Conservation (phyloP, 1,284 basidiomycete genomes). For the Boletus semigastroideus region DNA sequence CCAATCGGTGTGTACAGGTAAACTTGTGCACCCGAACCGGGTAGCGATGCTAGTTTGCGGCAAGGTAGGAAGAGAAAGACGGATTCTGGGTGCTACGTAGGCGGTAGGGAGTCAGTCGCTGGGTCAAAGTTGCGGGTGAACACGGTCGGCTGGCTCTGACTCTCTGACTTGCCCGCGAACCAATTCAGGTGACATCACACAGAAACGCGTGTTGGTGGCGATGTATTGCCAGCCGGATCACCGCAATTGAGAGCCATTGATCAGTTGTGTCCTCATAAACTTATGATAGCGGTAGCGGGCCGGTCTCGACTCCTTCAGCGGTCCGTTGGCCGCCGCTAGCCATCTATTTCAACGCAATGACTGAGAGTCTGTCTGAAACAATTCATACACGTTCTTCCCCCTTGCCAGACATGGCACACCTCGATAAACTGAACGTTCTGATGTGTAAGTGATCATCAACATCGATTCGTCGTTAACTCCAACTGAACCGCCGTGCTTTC, state of each 20-base stretch:
- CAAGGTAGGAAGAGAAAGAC: conserved; percentile 5
- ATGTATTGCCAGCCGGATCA: conserved; percentile 18
- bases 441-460: conserved; percentile 56
- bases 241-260: no score
- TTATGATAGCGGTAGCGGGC: no score
- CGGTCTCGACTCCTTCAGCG: no score
- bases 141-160: conserved; percentile 5
- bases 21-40: conserved; percentile 5
- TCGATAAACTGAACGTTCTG: conserved; percentile 60
- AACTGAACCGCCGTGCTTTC: conserved; percentile 1
- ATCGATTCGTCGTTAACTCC: neutral
- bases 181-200: conserved; percentile 32
- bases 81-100: conserved; percentile 15
- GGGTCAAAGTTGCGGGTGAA: conserved; percentile 11
- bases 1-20: conserved; percentile 17
- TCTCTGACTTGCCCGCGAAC: conserved; percentile 5
- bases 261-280: neutral
- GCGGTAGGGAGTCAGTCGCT: conserved; percentile 8
- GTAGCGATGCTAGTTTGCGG: conserved; percentile 12
- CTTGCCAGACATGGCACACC: conserved; percentile 37
- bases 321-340: neutral
- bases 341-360: neutral
- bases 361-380: neutral
- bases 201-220: conserved; percentile 29
- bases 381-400: neutral